Percentiles rank a stretch among this genome's conserved stretches.
These are phyloP conservation scores for Medakamo hakoo DNA, from an alignment of 139 green algal species.

Conservation along the genomic window DNA sequence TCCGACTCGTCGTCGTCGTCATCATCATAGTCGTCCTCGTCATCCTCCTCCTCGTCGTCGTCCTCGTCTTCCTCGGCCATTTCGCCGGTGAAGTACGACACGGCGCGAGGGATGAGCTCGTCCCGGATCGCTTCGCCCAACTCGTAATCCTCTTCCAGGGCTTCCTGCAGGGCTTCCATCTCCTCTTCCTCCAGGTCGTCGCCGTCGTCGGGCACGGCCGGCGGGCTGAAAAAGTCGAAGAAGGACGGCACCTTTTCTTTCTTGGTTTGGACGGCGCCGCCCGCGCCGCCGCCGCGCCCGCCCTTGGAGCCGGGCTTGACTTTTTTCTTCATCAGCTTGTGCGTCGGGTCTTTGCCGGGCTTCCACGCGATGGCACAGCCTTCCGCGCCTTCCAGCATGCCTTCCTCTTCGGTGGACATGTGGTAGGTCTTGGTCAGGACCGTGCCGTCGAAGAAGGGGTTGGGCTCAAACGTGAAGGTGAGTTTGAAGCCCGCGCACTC, in stretches of 20 bases:
- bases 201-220: slow-evolving; percentile 45
- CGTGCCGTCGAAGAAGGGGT: slow-evolving; percentile 51
- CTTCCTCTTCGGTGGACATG: slow-evolving; percentile 69
- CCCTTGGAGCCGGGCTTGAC: slow-evolving; percentile 53
- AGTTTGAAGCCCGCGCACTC: slow-evolving; percentile 20
- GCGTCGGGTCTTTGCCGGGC: slow-evolving; percentile 59
- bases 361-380: slow-evolving; percentile 72
- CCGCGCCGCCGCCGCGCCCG: slow-evolving; percentile 13
- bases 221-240: slow-evolving; percentile 82
- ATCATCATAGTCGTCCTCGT: slow-evolving; percentile 20
- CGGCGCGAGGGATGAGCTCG: slow-evolving; percentile 61
- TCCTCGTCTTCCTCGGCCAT: slow-evolving; percentile 40
- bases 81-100: slow-evolving; percentile 72
- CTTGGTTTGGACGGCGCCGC: slow-evolving; percentile 58
- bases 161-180: slow-evolving; percentile 63
- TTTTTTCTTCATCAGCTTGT: slow-evolving; percentile 87
- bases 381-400: slow-evolving; percentile 59
- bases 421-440: slow-evolving; percentile 61
- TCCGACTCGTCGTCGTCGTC: slow-evolving; percentile 28
- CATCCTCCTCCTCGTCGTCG: slow-evolving; percentile 23
- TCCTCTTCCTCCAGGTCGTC: slow-evolving; percentile 60
- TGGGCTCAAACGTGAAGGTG: slow-evolving; percentile 31
- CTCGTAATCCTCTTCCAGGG: slow-evolving; percentile 77
- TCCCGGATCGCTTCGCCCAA: slow-evolving; percentile 47
- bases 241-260: slow-evolving; percentile 58